A percentile compares a stretch with the other conserved stretches of the same genome.
Evolutionary conservation across 1,284 basidiomycete genomes (phyloP).

Genomic region (Testicularia cyperi): DNA sequence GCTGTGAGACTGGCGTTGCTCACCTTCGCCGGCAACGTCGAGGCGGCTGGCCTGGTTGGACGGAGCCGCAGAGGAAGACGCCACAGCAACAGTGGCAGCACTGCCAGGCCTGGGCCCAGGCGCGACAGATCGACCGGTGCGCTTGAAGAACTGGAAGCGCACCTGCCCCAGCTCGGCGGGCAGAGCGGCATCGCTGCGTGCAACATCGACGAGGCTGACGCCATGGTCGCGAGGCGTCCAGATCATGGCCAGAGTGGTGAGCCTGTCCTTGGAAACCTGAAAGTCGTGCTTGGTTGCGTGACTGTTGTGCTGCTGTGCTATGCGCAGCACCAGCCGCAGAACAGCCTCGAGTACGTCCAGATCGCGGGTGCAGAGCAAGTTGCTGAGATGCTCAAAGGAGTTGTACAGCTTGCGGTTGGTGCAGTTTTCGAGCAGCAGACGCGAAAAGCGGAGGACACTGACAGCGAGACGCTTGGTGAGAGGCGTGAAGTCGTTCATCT

Average conservation of each 20-base stretch:
- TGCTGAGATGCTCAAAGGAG: conserved; percentile 94
- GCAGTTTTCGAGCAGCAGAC: conserved; percentile 90
- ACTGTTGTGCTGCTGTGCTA: conserved; percentile 86
- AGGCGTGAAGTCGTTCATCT: conserved; percentile 77
- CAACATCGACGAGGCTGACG: conserved; percentile 62
- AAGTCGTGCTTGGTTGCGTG: conserved; percentile 45
- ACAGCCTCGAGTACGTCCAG: conserved; percentile 82
- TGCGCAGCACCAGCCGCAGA: conserved; percentile 82
- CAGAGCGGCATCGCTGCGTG: conserved; percentile 48
- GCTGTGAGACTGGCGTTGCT: conserved; percentile 18
- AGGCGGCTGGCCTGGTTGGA: conserved; percentile 14
- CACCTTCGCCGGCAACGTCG: conserved; percentile 4
- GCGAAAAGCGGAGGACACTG: conserved; percentile 82
- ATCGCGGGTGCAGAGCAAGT: conserved; percentile 83
- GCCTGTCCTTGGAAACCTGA: conserved; percentile 43
- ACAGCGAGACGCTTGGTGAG: conserved; percentile 74
- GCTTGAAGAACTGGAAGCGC: conserved; percentile 63
- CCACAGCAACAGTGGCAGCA: background rate
- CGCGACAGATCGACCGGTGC: conserved; percentile 14
- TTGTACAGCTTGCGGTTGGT: conserved; percentile 96
- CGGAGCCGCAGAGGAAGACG: conserved; percentile 5
- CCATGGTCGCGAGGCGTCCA: conserved; percentile 58
- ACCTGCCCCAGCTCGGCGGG: conserved; percentile 59
- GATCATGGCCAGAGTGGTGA: conserved; percentile 50
- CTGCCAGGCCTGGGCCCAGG: too few relatives aligned